Evolutionary conservation across 495 filamentous ascomycete species (phyloP), one percentile per base, ranked within the genome.

Genomic region (Penicillium flavigenum): DNA sequence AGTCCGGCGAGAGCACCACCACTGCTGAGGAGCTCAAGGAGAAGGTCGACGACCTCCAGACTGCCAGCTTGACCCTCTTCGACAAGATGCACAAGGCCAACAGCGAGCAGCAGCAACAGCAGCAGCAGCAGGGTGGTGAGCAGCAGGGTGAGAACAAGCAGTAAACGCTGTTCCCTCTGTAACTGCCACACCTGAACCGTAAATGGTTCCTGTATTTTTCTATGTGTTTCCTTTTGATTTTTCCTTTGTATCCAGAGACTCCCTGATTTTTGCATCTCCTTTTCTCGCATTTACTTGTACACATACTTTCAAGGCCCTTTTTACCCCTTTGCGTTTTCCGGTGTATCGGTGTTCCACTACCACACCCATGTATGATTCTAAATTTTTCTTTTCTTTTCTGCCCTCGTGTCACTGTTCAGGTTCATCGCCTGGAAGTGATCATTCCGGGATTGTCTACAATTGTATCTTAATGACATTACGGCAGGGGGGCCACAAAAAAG

Each of bases 1-100:
- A 98, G 84, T 84, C 89, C 62, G 94, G 92, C 53, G 94, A 98
- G 79, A 84, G 86, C 64, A 83, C 80, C 57, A 82, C 88, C 62
- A 94, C 92, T 34, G 88, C 91, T 20, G 90, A 86, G 58, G 89
- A 96, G 72, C 82, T 98, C 70, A 98, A 98, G 87, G 86, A 89
- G 79, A 96, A 98, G 89, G 93, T 88, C 59, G 95, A 98, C 60
- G 94, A 97, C 76, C 86, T 98, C 65, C 95, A 98, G 79, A 90
- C 86, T 69, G 91, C 94, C 57, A 92, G 89, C 78, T 82, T 98
- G 79, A 96, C 88, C 74, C 85, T 98, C 63, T 98, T 98, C 76
- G 94, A 98, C 81, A 96, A 98, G 88, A 96, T 98, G 91, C 94
- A 98, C 86, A 95, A 95, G 83, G 91, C 95, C 48, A 85, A 90